These are phyloP conservation scores for Rhizopogon roseolus DNA, from an alignment of 768 basidiomycete species.

Conservation along the genomic window DNA sequence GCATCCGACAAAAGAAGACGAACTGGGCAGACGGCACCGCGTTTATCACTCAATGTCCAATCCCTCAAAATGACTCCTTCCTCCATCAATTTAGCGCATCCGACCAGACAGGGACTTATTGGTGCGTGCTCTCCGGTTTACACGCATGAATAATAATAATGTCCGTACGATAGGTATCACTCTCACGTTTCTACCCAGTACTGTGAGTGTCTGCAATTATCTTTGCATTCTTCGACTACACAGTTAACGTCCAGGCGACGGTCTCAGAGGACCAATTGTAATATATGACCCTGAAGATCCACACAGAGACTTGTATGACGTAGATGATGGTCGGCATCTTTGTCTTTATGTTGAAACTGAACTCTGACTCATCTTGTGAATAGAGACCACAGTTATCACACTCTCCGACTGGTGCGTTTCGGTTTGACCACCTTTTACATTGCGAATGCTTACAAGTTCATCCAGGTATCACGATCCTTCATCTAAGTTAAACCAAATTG, in stretches of 20 bases:
- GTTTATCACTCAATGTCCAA: constrained; percentile 44
- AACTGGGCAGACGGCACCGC: constrained; percentile 36
- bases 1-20: constrained; percentile 26
- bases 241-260: constrained; percentile 18
- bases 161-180: constrained; percentile 27
- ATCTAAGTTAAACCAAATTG: constrained; percentile 1
- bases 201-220: constrained; percentile 31
- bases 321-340: constrained; percentile 36
- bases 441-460: neutral
- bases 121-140: constrained; percentile 16
- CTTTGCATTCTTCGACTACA: neutral
- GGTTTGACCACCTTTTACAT: neutral
- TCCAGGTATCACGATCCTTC: constrained; percentile 25
- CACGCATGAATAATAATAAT: neutral
- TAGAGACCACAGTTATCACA: constrained; percentile 39
- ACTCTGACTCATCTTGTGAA: neutral
- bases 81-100: constrained; percentile 34
- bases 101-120: constrained; percentile 42
- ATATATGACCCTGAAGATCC: constrained; percentile 46
- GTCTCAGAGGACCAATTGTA: constrained; percentile 36
- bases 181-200: constrained; percentile 35
- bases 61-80: constrained; percentile 32
- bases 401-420: constrained; percentile 40
- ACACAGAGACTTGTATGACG: constrained; percentile 34
- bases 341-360: neutral